Evolutionary conservation across 345 rosid species (phyloP).

Genomic region (Brassica incana): DNA sequence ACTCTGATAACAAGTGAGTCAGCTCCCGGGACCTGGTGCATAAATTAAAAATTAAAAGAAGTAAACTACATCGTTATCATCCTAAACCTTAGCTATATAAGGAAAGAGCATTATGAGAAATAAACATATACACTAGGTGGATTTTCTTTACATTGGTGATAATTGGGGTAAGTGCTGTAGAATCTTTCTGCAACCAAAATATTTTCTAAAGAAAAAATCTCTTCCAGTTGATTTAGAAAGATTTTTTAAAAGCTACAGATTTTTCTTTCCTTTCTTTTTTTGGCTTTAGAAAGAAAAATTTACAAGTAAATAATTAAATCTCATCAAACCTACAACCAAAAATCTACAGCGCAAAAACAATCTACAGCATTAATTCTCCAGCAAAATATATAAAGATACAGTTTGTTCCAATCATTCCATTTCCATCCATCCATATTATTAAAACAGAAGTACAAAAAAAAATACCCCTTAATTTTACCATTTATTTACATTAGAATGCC

Average conservation of each 20-base stretch:
- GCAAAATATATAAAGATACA: too few species aligned
- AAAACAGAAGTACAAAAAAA: too few species aligned
- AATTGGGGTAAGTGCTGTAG: too few species aligned
- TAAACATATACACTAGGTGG: conserved; percentile 11
- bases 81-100: background rate
- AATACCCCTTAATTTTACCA: too few species aligned
- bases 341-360: too few species aligned
- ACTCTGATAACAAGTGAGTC: conserved; percentile 93
- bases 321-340: background rate
- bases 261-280: background rate
- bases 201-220: too few species aligned
- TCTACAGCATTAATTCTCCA: background rate
- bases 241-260: background rate
- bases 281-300: background rate
- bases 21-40: conserved; percentile 83
- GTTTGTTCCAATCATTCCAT: too few species aligned
- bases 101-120: conserved; percentile 5
- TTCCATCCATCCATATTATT: too few species aligned
- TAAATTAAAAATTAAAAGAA: conserved; percentile 26
- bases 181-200: too few species aligned
- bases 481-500: too few species aligned
- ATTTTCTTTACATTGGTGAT: background rate
- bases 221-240: too few species aligned
- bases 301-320: background rate
- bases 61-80: conserved; percentile 8